Conservation (phyloP, 1,284 basidiomycete species). For the Chiua sp. region DNA sequence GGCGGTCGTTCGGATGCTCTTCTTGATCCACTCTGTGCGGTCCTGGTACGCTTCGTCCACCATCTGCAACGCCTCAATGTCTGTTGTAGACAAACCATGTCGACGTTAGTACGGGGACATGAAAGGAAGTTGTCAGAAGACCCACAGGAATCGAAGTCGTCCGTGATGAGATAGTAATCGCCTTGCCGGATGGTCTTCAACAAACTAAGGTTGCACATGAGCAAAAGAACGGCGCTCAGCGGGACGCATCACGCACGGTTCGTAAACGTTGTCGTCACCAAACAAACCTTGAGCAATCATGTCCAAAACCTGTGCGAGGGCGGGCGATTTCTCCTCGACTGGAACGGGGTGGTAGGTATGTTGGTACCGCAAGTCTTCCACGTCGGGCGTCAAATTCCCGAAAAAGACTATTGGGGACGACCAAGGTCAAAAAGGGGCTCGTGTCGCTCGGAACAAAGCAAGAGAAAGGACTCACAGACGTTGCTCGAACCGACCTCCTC, state of each 20-base stretch:
- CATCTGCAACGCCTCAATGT: conserved; percentile 81
- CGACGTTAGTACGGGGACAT: not conserved
- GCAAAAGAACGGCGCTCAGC: conserved; percentile 11
- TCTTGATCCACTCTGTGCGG: conserved; percentile 87
- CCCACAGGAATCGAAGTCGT: conserved; percentile 91
- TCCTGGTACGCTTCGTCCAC: conserved; percentile 88
- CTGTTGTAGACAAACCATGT: conserved; percentile 40
- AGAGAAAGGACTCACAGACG: conserved; percentile 57
- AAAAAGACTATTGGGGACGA: conserved; percentile 75
- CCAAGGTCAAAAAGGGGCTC: not conserved
- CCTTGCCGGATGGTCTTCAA: conserved; percentile 78
- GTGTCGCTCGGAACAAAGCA: not conserved
- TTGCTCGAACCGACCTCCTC: conserved; percentile 84
- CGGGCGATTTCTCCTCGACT: conserved; percentile 82
- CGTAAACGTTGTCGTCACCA: conserved; percentile 78
- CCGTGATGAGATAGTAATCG: conserved; percentile 84
- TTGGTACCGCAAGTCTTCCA: conserved; percentile 84
- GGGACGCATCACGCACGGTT: conserved; percentile 60
- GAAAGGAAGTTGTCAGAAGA: conserved; percentile 4
- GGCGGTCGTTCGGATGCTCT: conserved; percentile 84
- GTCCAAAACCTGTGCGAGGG: conserved; percentile 75
- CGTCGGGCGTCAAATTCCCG: conserved; percentile 79
- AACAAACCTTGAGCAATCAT: conserved; percentile 76
- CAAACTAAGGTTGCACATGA: not conserved
- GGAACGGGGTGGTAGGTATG: conserved; percentile 83